Evolutionary conservation across 768 basidiomycete species (phyloP).

Genomic region (Leccinum arenicola): DNA sequence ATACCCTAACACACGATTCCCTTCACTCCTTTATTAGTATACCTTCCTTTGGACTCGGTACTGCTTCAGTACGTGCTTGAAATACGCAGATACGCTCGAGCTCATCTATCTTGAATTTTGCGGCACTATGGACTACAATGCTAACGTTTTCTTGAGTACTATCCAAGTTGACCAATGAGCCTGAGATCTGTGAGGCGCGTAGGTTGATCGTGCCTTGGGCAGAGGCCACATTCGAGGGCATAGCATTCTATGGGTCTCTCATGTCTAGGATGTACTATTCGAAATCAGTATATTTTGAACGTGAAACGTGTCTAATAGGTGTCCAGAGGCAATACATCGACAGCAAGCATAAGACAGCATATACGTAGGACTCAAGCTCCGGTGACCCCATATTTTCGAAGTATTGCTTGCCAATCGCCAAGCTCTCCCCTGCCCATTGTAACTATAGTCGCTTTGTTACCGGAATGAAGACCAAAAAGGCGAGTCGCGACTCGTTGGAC

Average conservation of each 20-base stretch:
- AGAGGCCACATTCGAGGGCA: neutral
- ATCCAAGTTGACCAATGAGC: neutral
- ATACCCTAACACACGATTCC: neutral
- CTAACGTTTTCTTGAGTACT: neutral
- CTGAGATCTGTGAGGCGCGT: neutral
- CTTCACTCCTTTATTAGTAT: neutral
- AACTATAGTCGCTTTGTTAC: conserved; percentile 73
- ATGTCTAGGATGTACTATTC: neutral
- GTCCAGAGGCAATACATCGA: neutral
- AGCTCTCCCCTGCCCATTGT: conserved; percentile 81
- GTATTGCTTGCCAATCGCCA: conserved; percentile 58
- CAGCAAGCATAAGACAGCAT: neutral
- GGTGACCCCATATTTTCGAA: conserved; percentile 69
- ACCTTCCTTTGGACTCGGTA: neutral
- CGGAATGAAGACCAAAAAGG: conserved; percentile 64
- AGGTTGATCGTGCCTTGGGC: neutral
- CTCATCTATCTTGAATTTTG: neutral
- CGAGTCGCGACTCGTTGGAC: conserved; percentile 74
- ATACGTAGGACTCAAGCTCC: conserved; percentile 14
- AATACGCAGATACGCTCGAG: neutral
- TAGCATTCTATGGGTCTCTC: neutral
- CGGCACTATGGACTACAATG: neutral
- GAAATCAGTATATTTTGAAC: neutral
- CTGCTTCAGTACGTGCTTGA: neutral
- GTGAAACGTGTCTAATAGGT: neutral